phyloP scores from a whole-genome alignment of 73 alveolate genomes.

The Effrenium voratum region DNA sequence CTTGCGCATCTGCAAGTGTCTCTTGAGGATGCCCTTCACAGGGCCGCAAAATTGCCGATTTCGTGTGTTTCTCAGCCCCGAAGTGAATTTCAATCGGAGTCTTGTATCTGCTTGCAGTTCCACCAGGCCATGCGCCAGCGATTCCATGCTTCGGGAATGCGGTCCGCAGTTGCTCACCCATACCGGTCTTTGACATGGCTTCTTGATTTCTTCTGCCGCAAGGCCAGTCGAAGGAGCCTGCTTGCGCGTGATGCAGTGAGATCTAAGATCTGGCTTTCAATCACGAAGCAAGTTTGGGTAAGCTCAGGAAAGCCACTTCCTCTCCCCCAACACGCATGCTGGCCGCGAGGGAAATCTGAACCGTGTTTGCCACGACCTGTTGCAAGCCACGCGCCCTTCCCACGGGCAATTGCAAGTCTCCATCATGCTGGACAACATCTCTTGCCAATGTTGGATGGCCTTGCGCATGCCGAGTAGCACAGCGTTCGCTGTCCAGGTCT shows the following conservation, averaged over 20 bases:
- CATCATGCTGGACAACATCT: too few species aligned
- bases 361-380: too few species aligned
- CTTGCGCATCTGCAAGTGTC: not conserved
- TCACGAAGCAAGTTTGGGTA: not conserved
- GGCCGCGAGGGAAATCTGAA: too few species aligned
- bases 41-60: not conserved
- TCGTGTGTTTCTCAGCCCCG: constrained; percentile 21
- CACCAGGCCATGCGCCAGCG: not conserved
- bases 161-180: not conserved
- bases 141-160: not conserved
- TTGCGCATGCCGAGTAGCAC: too few species aligned
- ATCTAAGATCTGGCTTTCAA: not conserved
- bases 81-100: not conserved
- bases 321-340: too few species aligned
- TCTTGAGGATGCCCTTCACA: not conserved
- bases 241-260: not conserved
- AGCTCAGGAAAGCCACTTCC: too few species aligned
- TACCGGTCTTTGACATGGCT: not conserved
- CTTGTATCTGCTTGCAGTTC: not conserved
- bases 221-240: not conserved
- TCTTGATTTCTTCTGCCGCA: not conserved
- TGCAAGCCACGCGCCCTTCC: too few species aligned
- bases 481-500: too few species aligned
- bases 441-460: too few species aligned
- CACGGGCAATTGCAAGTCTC: too few species aligned